Evolutionary conservation across 768 basidiomycete genomes (phyloP).

Genomic region (Mycena belliarum): DNA sequence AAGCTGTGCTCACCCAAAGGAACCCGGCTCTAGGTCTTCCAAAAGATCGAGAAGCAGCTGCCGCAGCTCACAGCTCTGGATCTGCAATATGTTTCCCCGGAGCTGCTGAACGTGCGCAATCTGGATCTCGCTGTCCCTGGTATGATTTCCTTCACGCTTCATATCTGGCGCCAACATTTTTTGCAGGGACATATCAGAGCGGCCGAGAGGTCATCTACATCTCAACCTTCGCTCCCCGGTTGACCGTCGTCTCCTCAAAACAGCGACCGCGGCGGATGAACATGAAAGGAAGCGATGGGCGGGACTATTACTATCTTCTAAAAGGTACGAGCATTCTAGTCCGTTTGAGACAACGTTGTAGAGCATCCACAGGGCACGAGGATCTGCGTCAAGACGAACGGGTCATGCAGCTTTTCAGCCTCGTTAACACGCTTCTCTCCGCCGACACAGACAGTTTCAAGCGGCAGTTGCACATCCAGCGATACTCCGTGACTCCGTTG

Average conservation of each 20-base stretch:
- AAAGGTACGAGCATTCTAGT: constrained; percentile 66
- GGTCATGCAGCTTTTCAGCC: constrained; percentile 98
- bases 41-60: constrained; percentile 94
- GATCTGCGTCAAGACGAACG: constrained; percentile 98
- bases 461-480: constrained; percentile 91
- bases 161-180: neutral
- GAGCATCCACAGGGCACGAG: constrained; percentile 74
- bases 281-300: constrained; percentile 87
- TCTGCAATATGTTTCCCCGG: constrained; percentile 96
- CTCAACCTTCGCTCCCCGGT: constrained; percentile 79
- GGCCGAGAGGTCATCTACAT: constrained; percentile 85
- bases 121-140: constrained; percentile 95
- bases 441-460: constrained; percentile 96
- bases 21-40: constrained; percentile 75
- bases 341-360: neutral
- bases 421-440: constrained; percentile 92
- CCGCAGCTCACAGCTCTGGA: constrained; percentile 91
- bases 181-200: constrained; percentile 84
- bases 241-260: constrained; percentile 94
- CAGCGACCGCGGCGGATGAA: constrained; percentile 90
- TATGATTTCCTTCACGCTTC: constrained; percentile 27
- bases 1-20: neutral
- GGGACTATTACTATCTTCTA: constrained; percentile 87
- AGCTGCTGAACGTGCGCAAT: constrained; percentile 84
- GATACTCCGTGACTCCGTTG: constrained; percentile 88